Percentiles rank a stretch among this genome's conserved stretches.
Conservation (phyloP, 2,329 filamentous ascomycete genomes). For the Alternaria metachromatica region DNA sequence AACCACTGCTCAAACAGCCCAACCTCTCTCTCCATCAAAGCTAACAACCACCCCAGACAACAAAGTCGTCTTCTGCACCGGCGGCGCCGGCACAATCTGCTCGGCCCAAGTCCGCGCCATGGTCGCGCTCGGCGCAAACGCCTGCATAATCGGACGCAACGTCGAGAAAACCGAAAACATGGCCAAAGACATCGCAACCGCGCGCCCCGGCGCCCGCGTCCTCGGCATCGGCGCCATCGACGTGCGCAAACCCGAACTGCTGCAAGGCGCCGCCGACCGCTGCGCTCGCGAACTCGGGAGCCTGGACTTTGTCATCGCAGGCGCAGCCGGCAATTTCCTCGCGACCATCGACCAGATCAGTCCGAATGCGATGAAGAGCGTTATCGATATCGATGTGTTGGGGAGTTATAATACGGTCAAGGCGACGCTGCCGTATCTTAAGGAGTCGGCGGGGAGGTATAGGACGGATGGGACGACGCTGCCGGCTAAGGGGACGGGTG, state of each 20-base stretch:
- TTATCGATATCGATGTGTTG: constrained; percentile 95
- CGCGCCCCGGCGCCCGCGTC: constrained; percentile 79
- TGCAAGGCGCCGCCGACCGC: constrained; percentile 76
- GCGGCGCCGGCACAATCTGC: constrained; percentile 92
- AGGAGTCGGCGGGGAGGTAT: constrained; percentile 72
- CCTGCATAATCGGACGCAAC: constrained; percentile 91
- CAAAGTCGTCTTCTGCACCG: constrained; percentile 94
- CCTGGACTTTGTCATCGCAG: constrained; percentile 93
- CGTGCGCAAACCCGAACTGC: constrained; percentile 70
- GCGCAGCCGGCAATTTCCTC: constrained; percentile 95
- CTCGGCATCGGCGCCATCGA: constrained; percentile 79
- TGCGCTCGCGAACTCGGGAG: constrained; percentile 83
- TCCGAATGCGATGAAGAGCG: constrained; percentile 89
- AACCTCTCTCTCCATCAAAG: background rate
- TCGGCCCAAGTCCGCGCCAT: constrained; percentile 91
- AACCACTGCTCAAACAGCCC: background rate
- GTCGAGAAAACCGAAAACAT: constrained; percentile 82
- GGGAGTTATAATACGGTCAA: constrained; percentile 96
- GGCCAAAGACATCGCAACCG: constrained; percentile 82
- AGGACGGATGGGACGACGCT: constrained; percentile 64
- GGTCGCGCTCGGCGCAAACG: constrained; percentile 88
- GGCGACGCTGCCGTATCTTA: constrained; percentile 82
- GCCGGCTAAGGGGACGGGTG: constrained; percentile 65
- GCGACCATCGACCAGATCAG: constrained; percentile 82
- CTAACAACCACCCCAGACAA: constrained; percentile 62